These are phyloP conservation scores for Quercus bicolor DNA, from an alignment of 306 rosid genomes.

Conservation along the genomic window DNA sequence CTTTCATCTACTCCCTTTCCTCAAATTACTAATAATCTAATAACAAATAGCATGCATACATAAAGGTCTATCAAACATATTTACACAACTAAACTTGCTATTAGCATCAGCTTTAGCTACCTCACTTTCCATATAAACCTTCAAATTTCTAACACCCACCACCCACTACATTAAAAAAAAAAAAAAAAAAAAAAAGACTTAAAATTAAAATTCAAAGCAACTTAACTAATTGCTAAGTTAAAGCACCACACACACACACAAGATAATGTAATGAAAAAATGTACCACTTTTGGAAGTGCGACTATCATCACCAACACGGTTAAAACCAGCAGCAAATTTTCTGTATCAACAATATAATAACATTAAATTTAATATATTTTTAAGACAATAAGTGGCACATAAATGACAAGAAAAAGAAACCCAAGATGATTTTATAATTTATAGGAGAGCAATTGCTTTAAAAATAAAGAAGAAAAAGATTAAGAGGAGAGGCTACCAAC, in stretches of 20 bases:
- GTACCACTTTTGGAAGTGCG: constrained; percentile 38
- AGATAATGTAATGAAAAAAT: neutral
- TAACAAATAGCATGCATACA: neutral
- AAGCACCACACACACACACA: neutral
- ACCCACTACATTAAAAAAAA: constrained; percentile 25
- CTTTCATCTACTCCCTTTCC: neutral
- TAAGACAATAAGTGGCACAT: constrained; percentile 12
- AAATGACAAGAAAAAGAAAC: constrained; percentile 5
- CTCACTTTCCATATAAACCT: constrained; percentile 50
- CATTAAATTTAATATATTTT: constrained; percentile 14
- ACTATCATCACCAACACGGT: constrained; percentile 30
- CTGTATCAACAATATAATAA: constrained; percentile 37
- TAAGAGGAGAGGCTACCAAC: neutral
- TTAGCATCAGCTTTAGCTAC: constrained; percentile 33
- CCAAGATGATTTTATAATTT: neutral
- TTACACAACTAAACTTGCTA: neutral
- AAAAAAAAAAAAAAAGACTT: neutral
- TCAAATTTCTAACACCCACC: constrained; percentile 40
- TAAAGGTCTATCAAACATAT: too few species aligned
- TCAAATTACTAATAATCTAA: neutral
- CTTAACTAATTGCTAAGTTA: neutral
- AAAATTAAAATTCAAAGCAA: too few species aligned
- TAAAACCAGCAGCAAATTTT: constrained; percentile 32
- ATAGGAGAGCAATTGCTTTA: neutral
- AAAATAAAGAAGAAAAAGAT: neutral